Evolutionary conservation across 495 filamentous ascomycete genomes (phyloP).

Genomic region (Pyrenula aspistea): DNA sequence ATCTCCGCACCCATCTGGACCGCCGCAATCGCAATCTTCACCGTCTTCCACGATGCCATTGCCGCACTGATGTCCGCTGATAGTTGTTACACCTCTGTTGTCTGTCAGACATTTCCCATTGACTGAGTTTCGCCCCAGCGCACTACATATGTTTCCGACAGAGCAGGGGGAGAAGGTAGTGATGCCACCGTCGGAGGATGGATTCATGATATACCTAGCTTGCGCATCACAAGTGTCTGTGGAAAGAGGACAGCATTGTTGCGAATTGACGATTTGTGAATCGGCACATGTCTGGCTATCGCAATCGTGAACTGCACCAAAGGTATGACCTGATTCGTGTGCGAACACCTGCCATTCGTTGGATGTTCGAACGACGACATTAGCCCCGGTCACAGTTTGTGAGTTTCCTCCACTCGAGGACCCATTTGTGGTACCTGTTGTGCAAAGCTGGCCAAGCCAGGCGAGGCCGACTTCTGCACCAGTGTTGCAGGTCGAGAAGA

Average conservation of each 20-base stretch:
- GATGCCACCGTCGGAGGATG: constrained; percentile 61
- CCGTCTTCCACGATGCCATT: constrained; percentile 94
- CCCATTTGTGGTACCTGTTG: constrained; percentile 36
- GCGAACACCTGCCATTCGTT: constrained; percentile 96
- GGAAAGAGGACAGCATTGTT: constrained; percentile 80
- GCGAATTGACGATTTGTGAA: constrained; percentile 44
- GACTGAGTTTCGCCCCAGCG: constrained; percentile 67
- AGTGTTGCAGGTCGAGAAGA: constrained; percentile 77
- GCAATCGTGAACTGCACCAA: constrained; percentile 94
- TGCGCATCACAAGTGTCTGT: constrained; percentile 59
- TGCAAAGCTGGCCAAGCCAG: constrained; percentile 86
- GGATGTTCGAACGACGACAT: constrained; percentile 75
- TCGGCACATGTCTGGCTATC: constrained; percentile 50
- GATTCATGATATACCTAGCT: constrained; percentile 87
- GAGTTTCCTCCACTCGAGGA: constrained; percentile 24
- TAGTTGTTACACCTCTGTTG: constrained; percentile 77
- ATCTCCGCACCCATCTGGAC: constrained; percentile 50
- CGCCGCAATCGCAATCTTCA: constrained; percentile 95
- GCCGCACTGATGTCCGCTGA: constrained; percentile 77
- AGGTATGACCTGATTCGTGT: constrained; percentile 90
- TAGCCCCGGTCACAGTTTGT: constrained; percentile 69
- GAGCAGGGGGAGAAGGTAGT: constrained; percentile 75
- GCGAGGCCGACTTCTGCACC: constrained; percentile 82
- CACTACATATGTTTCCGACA: constrained; percentile 92
- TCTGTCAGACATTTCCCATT: constrained; percentile 64